phyloP scores from a whole-genome alignment of 2,329 filamentous ascomycete genomes.

The Pyricularia pennisetigena region DNA sequence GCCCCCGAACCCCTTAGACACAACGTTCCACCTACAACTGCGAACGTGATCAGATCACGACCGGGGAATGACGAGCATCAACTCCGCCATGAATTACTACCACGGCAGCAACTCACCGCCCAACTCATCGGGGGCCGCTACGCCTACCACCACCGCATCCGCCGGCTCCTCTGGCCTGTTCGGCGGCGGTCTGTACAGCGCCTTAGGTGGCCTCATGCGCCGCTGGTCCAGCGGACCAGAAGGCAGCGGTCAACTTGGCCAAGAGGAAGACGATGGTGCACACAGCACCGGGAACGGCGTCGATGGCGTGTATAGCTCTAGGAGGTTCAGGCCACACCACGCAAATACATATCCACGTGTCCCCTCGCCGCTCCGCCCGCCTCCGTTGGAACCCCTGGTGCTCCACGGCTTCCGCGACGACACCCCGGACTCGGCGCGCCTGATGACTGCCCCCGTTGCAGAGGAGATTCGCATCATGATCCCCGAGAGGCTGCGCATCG shows the following conservation, averaged over 20 bases:
- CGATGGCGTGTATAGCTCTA: conserved; percentile 43
- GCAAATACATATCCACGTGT: conserved; percentile 15
- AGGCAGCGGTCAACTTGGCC: conserved; percentile 14
- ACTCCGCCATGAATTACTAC: conserved; percentile 12
- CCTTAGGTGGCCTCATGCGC: conserved; percentile 56
- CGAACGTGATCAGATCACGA: conserved; percentile 4
- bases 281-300: conserved; percentile 30
- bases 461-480: conserved; percentile 90
- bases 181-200: conserved; percentile 23
- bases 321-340: conserved; percentile 25
- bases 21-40: not conserved
- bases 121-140: conserved; percentile 15
- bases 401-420: conserved; percentile 56
- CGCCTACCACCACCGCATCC: conserved; percentile 16
- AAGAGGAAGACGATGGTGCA: conserved; percentile 10
- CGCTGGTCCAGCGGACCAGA: conserved; percentile 47
- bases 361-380: conserved; percentile 74
- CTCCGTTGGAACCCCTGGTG: conserved; percentile 72
- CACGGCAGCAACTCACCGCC: conserved; percentile 5
- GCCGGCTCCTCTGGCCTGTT: conserved; percentile 17
- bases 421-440: conserved; percentile 48
- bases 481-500: conserved; percentile 76
- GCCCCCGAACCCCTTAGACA: not conserved
- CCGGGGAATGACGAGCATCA: not conserved
- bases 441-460: conserved; percentile 66